A percentile compares a stretch with the other conserved stretches of the same genome.
Evolutionary conservation across 176 grass and related monocot species (phyloP).

Genomic region (Zizania latifolia): DNA sequence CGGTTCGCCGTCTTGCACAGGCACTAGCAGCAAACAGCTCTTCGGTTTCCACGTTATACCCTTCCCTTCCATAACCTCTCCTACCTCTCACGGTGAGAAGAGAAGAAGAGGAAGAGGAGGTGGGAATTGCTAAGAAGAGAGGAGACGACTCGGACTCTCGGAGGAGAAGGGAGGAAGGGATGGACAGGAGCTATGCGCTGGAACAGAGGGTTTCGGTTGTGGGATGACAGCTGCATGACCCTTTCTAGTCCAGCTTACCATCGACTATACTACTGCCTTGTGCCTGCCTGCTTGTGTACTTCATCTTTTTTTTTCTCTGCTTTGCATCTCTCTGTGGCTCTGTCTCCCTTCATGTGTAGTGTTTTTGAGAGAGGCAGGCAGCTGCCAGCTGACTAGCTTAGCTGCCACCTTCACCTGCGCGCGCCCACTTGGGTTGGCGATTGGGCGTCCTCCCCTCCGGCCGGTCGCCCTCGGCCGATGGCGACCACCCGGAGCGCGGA

Average conservation of each 20-base stretch:
- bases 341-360: background rate
- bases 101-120: background rate
- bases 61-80: conserved; percentile 26
- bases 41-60: background rate
- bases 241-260: conserved; percentile 30
- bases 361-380: background rate
- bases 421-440: background rate
- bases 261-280: too few species aligned
- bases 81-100: background rate
- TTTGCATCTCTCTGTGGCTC: background rate
- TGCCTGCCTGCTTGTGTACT: too few species aligned
- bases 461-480: background rate
- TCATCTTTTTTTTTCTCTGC: background rate
- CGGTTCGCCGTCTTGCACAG: background rate
- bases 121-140: background rate
- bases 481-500: too few species aligned
- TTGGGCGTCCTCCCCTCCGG: background rate
- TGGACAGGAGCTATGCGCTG: conserved; percentile 34
- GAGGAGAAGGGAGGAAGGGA: background rate
- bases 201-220: conserved; percentile 45
- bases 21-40: background rate
- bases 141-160: background rate
- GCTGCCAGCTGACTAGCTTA: too few species aligned
- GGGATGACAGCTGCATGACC: conserved; percentile 68
- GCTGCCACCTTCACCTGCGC: conserved; percentile 9